Base-by-base conservation (phyloP, 345 rosid species). In the Streptanthus diversifolius region DNA sequence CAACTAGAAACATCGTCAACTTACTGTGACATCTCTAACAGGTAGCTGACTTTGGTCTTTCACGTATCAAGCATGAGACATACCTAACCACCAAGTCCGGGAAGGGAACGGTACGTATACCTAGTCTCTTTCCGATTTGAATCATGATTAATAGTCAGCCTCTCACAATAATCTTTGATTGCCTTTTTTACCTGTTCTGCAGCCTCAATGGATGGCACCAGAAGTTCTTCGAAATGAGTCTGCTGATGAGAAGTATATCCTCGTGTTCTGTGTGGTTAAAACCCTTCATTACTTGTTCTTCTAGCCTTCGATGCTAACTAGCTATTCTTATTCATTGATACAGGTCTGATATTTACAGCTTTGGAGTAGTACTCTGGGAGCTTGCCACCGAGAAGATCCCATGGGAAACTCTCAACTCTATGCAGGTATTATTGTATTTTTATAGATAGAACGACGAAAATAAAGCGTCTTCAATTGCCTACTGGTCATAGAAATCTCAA, bases 121-220 rank as follows among this genome's bases (percentile, higher is more conserved):
- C 40, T 70, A 54, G 30, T 43, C 11, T 52, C 76, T 65, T 19
- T 24, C 21, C 21, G 10, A 47, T 39, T 55, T 15, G 8, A 36
- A 27, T 63, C 45, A 21, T 57, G 8, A 17, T 21, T 33, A 63
- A 24, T 43, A 17, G 44, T 2, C 18, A n/a, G 12, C 76, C 17
- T 51, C 47, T 58, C 29, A 24, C 36, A 13, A 0, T 66, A 56
- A 49, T 45, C 17, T 21, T 47, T 10, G 21, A 29, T 21, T 39
- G 18, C 25, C 11, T 35, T 14, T 14, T 56, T 18, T 79, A 63
- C 35, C 13, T 62, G 49, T 64, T 67, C 39, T 87, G 57, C 74
- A 95, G 99, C 99, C 97, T 80, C 99, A 95, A 78, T 93, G 98
- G 98, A 93, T 93, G 97, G 95, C 98, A 4, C 98, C 97, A 4